These are phyloP conservation scores for Ilex aquifolium DNA, from an alignment of 257 asterid genomes.

Conservation along the genomic window DNA sequence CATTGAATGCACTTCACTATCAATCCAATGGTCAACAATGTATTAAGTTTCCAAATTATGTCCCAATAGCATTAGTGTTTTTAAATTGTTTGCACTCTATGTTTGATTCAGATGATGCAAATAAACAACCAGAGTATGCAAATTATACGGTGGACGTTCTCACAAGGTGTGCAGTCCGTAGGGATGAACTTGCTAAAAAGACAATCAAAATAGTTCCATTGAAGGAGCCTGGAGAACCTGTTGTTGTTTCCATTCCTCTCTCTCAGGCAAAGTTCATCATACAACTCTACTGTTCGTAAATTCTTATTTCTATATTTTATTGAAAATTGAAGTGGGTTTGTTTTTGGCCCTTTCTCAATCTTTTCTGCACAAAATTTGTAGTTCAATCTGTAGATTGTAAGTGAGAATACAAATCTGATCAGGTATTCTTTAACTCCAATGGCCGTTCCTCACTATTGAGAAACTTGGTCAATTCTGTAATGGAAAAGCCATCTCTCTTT, in stretches of 20 bases:
- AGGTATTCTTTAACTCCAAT: too few species aligned
- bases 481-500: too few species aligned
- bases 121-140: constrained; percentile 79
- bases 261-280: constrained; percentile 64
- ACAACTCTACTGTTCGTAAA: not conserved
- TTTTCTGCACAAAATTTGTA: not conserved
- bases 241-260: constrained; percentile 68
- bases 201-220: constrained; percentile 51
- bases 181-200: constrained; percentile 67
- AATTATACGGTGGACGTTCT: constrained; percentile 80
- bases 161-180: constrained; percentile 65
- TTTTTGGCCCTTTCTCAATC: not conserved
- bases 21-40: too few species aligned
- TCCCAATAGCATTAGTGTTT: not conserved
- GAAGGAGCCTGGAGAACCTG: constrained; percentile 83
- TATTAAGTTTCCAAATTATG: too few species aligned
- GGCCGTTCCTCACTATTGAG: not conserved
- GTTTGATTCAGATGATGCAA: constrained; percentile 54
- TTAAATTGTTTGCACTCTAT: not conserved
- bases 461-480: not conserved
- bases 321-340: not conserved
- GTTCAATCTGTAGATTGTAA: too few species aligned
- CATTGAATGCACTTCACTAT: too few species aligned
- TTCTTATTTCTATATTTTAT: not conserved
- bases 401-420: too few species aligned